phyloP scores from a whole-genome alignment of 345 rosid genomes.

The Sisymbrium altissimum region DNA sequence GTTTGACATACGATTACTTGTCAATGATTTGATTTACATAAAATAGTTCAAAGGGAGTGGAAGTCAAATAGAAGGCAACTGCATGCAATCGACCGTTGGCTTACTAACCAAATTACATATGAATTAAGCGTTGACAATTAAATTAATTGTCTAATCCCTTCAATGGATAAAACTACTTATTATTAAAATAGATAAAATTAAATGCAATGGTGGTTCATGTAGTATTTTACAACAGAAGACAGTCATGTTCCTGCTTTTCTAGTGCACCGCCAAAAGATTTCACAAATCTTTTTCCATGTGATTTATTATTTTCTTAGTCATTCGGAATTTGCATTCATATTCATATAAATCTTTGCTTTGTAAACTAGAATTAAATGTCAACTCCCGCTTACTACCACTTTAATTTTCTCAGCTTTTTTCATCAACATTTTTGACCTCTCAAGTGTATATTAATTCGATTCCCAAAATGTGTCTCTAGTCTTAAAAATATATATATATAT shows the following conservation, averaged over 20 bases:
- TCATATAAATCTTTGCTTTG: slow-evolving; percentile 10
- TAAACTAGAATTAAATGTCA: slow-evolving; percentile 31
- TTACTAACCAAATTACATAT: slow-evolving; percentile 31
- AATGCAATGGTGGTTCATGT: slow-evolving; percentile 8
- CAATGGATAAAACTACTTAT: neutral
- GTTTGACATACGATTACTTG: slow-evolving; percentile 32
- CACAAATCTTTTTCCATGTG: slow-evolving; percentile 41
- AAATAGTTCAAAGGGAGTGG: neutral
- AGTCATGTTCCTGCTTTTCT: slow-evolving; percentile 36
- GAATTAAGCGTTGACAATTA: slow-evolving; percentile 26
- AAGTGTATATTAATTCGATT: neutral
- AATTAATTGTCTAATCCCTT: neutral
- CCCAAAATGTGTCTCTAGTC: neutral
- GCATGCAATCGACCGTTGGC: slow-evolving; percentile 25
- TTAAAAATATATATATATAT: too few species aligned
- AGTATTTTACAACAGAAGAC: slow-evolving; percentile 31
- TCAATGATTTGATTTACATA: slow-evolving; percentile 28
- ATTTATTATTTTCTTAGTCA: slow-evolving; percentile 3
- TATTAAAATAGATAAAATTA: neutral
- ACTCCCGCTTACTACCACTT: slow-evolving; percentile 10
- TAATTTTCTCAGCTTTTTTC: neutral
- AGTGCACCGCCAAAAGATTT: slow-evolving; percentile 39
- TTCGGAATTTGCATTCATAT: neutral
- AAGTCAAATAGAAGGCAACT: slow-evolving; percentile 27
- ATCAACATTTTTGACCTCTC: slow-evolving; percentile 12